Evolutionary conservation across 495 filamentous ascomycete species (phyloP).

Genomic region (Lasiosphaeria ovina): DNA sequence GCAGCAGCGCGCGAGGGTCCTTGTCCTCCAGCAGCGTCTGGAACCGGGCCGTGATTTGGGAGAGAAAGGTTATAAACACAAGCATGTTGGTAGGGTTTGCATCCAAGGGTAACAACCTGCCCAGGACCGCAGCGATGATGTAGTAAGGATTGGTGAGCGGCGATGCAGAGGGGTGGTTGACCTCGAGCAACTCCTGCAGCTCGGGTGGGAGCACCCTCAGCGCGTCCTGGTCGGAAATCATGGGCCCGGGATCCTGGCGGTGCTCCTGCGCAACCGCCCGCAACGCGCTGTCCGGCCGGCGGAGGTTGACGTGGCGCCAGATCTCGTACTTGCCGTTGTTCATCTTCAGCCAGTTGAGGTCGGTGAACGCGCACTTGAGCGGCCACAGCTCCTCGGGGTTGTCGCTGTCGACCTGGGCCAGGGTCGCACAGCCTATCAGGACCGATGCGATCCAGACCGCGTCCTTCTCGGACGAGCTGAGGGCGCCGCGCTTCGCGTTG

Average conservation of each 20-base stretch:
- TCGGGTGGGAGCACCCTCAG: constrained; percentile 8
- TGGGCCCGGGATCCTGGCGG: neutral
- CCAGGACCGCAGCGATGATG: constrained; percentile 2
- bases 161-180: constrained; percentile 4
- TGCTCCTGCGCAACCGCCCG: neutral
- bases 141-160: constrained; percentile 17
- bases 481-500: constrained; percentile 7
- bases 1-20: constrained; percentile 39
- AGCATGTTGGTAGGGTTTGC: constrained; percentile 30
- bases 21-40: constrained; percentile 33
- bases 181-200: constrained; percentile 8
- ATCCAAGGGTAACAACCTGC: constrained; percentile 25
- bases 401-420: constrained; percentile 33
- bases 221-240: neutral
- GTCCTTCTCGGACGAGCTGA: constrained; percentile 32
- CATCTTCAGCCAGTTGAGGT: constrained; percentile 38
- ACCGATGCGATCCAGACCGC: constrained; percentile 39
- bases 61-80: constrained; percentile 36
- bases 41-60: constrained; percentile 32
- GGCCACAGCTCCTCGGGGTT: constrained; percentile 36
- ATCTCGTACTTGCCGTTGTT: constrained; percentile 26
- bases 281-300: constrained; percentile 14
- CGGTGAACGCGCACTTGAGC: constrained; percentile 27
- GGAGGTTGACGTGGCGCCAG: constrained; percentile 23
- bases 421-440: constrained; percentile 33